Percentiles rank a stretch among this genome's conserved stretches.
phyloP scores from a whole-genome alignment of 345 rosid genomes.

The Moringa oleifera region DNA sequence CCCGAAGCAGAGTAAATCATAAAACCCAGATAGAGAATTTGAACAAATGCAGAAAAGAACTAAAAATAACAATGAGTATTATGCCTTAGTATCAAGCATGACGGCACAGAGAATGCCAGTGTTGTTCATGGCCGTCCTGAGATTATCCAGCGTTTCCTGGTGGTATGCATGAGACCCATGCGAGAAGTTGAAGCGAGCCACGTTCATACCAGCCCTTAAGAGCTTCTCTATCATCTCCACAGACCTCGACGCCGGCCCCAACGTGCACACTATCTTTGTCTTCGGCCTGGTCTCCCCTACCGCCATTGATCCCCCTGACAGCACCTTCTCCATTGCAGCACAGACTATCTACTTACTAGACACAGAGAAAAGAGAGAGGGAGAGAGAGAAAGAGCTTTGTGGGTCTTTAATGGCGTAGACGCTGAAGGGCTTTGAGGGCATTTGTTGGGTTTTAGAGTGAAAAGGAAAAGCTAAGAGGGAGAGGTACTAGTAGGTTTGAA shows the following conservation, averaged over 20 bases:
- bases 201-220: slow-evolving; percentile 58
- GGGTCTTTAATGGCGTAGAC: too few species aligned
- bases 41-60: too few species aligned
- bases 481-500: too few species aligned
- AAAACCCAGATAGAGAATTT: neutral
- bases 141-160: slow-evolving; percentile 33
- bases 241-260: slow-evolving; percentile 59
- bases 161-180: slow-evolving; percentile 32
- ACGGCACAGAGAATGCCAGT: slow-evolving; percentile 25
- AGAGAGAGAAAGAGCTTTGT: too few species aligned
- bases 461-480: too few species aligned
- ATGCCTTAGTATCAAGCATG: slow-evolving; percentile 25
- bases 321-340: neutral
- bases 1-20: too few species aligned
- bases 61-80: neutral
- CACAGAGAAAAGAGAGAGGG: too few species aligned
- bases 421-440: neutral
- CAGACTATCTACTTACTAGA: neutral
- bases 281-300: slow-evolving; percentile 21
- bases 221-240: slow-evolving; percentile 58
- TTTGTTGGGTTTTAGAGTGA: neutral
- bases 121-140: slow-evolving; percentile 23
- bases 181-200: slow-evolving; percentile 59
- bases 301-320: neutral
- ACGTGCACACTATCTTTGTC: slow-evolving; percentile 55